These are phyloP conservation scores for Brassica incana DNA, from an alignment of 345 rosid species.

Conservation along the genomic window DNA sequence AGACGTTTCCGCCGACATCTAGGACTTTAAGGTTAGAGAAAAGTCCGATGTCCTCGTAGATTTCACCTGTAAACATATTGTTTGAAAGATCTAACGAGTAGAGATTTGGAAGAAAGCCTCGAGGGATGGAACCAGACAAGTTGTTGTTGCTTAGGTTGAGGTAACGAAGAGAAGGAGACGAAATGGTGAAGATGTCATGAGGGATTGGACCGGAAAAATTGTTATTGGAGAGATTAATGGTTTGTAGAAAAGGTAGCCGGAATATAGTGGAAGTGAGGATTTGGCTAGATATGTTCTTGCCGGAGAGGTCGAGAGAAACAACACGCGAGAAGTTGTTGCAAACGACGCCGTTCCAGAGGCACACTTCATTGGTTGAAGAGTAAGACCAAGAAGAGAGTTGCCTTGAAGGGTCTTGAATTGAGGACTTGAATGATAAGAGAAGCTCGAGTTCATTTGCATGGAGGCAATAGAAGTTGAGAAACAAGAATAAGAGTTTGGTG, in stretches of 20 bases:
- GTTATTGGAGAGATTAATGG: conserved; percentile 67
- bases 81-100: conserved; percentile 75
- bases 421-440: conserved; percentile 67
- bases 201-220: conserved; percentile 65
- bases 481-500: conserved; percentile 40
- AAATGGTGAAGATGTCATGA: conserved; percentile 42
- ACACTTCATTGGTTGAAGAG: conserved; percentile 46
- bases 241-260: conserved; percentile 52
- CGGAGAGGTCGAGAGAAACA: conserved; percentile 50
- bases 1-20: conserved; percentile 84
- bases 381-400: conserved; percentile 65
- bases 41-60: conserved; percentile 52
- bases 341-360: conserved; percentile 73
- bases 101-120: conserved; percentile 34
- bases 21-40: conserved; percentile 56
- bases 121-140: conserved; percentile 65
- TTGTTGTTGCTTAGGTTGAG: conserved; percentile 89
- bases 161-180: conserved; percentile 50
- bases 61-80: conserved; percentile 70
- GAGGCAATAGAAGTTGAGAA: conserved; percentile 35
- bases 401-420: conserved; percentile 60
- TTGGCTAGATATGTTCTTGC: conserved; percentile 65
- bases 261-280: conserved; percentile 48
- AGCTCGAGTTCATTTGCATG: conserved; percentile 57
- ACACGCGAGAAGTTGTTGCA: conserved; percentile 61